Base-by-base conservation (phyloP, 2,329 filamentous ascomycete species). In the Fusarium devonianum region DNA sequence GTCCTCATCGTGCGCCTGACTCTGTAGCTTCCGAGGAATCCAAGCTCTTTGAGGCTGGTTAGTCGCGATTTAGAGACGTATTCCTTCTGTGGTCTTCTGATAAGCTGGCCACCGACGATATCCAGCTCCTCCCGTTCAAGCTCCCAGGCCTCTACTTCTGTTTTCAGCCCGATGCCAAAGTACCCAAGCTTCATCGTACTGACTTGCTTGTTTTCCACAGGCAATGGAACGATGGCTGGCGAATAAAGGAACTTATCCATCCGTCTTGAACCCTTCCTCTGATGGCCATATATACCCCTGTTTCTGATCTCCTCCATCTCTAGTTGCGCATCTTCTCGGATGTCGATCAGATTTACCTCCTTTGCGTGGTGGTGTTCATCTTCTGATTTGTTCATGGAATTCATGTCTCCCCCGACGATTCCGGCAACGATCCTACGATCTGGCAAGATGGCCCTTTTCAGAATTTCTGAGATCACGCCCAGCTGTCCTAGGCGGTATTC, bases 351-450 rank as follows among this genome's bases (percentile, higher is more conserved):
- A 3, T 4, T 14, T 4, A 53, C 40, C 1, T 29, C 8, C 4
- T 19, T 5, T 6, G 13, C 22, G 7, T 9, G 21, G 16, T 38
- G 36, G 12, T 41, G 41, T 14, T 8, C 8, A 13, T 53, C 25
- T 13, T 50, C 50, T 4, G 29, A 41, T 4, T 23, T 19, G 3
- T 45, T 25, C 9, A 49, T 26, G 2, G 45, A n/a, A 34, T 49
- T 53, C 45, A 53, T 49, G 17, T 53, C 50, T 10, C 50, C 45
- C 3, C 35, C 49, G 5, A 53, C 50, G 8, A 53, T 10, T 7
- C 45, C 45, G 7, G 3, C 45, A 5, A 32, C 7, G 7, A 53
- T 5, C 16, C 11, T 25, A 10, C 11, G 26, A 2, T 22, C 23
- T 18, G 39, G n/a, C 7, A 25, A 21, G 4, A 12, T 18, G 11